Conservation (phyloP, 441 rosid genomes). For the Gossypium schwendimanii region DNA sequence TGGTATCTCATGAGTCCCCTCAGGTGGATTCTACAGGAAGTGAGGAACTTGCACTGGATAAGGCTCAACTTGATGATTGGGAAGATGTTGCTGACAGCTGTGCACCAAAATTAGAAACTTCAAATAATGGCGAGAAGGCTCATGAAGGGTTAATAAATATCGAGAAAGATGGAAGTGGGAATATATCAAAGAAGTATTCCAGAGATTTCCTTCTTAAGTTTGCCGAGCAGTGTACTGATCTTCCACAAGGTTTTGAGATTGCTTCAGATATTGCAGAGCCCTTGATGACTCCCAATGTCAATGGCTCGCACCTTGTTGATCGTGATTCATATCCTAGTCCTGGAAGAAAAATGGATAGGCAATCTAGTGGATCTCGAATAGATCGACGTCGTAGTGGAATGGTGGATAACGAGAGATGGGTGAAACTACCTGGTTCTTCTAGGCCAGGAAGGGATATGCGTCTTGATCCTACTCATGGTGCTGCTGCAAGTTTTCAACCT, state of each 20-base stretch:
- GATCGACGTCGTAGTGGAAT: slow-evolving; percentile 63
- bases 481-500: slow-evolving; percentile 50
- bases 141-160: slow-evolving; percentile 26
- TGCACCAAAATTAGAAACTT: slow-evolving; percentile 58
- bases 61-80: slow-evolving; percentile 89
- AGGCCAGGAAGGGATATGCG: slow-evolving; percentile 48
- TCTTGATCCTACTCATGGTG: slow-evolving; percentile 41
- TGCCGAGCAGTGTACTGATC: slow-evolving; percentile 59
- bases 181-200: slow-evolving; percentile 63
- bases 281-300: slow-evolving; percentile 31
- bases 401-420: slow-evolving; percentile 73
- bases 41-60: slow-evolving; percentile 33
- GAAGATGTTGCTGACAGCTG: slow-evolving; percentile 91
- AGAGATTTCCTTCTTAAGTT: slow-evolving; percentile 89
- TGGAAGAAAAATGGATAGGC: slow-evolving; percentile 64
- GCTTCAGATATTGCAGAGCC: slow-evolving; percentile 42
- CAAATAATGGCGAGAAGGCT: slow-evolving; percentile 25
- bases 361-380: slow-evolving; percentile 48
- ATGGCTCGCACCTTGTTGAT: slow-evolving; percentile 36
- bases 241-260: slow-evolving; percentile 60
- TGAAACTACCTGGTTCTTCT: slow-evolving; percentile 41
- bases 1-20: slow-evolving; percentile 25
- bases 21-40: slow-evolving; percentile 27
- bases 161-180: slow-evolving; percentile 31
- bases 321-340: slow-evolving; percentile 55